Evolutionary conservation across 139 green algal genomes (phyloP).

Genomic region (Pleodorina starrii): DNA sequence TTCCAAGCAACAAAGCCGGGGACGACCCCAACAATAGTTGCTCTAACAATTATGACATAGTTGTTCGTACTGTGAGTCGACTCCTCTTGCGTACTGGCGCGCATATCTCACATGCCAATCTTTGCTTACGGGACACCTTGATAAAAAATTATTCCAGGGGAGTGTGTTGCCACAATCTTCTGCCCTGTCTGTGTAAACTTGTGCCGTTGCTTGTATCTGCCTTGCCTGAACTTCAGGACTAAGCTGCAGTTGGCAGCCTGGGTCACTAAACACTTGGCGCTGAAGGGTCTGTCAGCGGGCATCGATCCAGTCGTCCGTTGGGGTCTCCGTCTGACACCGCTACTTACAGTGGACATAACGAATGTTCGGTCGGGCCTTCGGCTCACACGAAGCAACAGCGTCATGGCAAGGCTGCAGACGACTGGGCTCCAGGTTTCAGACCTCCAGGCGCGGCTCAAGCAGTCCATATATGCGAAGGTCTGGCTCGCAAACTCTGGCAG

Average conservation of each 20-base stretch:
- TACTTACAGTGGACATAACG: slow-evolving; percentile 17
- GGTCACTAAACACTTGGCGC: not conserved
- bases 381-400: not conserved
- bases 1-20: too few relatives aligned
- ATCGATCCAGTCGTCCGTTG: slow-evolving; percentile 25
- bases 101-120: too few relatives aligned
- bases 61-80: too few relatives aligned
- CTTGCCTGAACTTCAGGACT: slow-evolving; percentile 21
- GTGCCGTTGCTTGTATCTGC: too few relatives aligned
- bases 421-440: slow-evolving; percentile 22
- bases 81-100: too few relatives aligned
- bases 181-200: too few relatives aligned
- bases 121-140: too few relatives aligned
- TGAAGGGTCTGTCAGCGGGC: not conserved
- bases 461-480: not conserved
- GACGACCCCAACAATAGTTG: too few relatives aligned
- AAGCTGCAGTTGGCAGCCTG: slow-evolving; percentile 20
- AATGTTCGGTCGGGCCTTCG: slow-evolving; percentile 7
- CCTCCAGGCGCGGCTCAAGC: slow-evolving; percentile 40
- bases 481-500: slow-evolving; percentile 31
- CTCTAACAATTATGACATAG: too few relatives aligned
- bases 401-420: not conserved
- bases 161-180: too few relatives aligned
- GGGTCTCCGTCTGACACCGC: slow-evolving; percentile 43
- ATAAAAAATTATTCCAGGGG: too few relatives aligned